Conservation (phyloP, 805 yeast genomes). For the Saturnispora dispora region DNA sequence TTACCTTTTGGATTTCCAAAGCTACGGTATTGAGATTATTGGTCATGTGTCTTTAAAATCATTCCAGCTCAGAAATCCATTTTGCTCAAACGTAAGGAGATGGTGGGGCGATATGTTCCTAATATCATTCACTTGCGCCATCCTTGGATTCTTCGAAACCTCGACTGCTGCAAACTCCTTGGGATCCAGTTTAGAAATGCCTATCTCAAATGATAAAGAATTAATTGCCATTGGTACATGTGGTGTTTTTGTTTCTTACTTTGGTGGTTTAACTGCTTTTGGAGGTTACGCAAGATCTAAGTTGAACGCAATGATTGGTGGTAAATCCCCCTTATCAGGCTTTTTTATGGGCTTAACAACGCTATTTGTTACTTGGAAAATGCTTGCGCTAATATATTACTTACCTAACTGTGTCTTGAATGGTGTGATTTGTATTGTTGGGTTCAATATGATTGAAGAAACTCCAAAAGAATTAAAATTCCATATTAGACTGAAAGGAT, state of each 20-base stretch:
- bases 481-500: slow-evolving; percentile 66
- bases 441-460: slow-evolving; percentile 68
- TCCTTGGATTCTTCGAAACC: slow-evolving; percentile 86
- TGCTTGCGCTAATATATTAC: slow-evolving; percentile 56
- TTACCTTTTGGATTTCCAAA: slow-evolving; percentile 35
- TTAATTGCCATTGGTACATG: slow-evolving; percentile 79
- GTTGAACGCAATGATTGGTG: slow-evolving; percentile 82
- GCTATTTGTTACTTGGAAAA: slow-evolving; percentile 48
- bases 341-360: slow-evolving; percentile 73
- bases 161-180: slow-evolving; percentile 87
- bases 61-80: slow-evolving; percentile 48
- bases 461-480: slow-evolving; percentile 71
- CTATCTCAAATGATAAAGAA: slow-evolving; percentile 82
- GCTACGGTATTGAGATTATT: slow-evolving; percentile 53
- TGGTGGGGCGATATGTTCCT: slow-evolving; percentile 48
- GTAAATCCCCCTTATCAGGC: slow-evolving; percentile 77
- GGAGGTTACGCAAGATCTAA: slow-evolving; percentile 96
- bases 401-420: slow-evolving; percentile 76
- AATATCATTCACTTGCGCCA: slow-evolving; percentile 70
- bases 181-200: slow-evolving; percentile 61
- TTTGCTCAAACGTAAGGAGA: slow-evolving; percentile 36
- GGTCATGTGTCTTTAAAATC: slow-evolving; percentile 54
- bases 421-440: slow-evolving; percentile 73
- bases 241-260: slow-evolving; percentile 49
- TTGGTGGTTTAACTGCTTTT: slow-evolving; percentile 78